Percentiles rank a stretch among this genome's conserved stretches.
Evolutionary conservation across 2,329 filamentous ascomycete genomes (phyloP).

Genomic region (Trichoderma polysporum): DNA sequence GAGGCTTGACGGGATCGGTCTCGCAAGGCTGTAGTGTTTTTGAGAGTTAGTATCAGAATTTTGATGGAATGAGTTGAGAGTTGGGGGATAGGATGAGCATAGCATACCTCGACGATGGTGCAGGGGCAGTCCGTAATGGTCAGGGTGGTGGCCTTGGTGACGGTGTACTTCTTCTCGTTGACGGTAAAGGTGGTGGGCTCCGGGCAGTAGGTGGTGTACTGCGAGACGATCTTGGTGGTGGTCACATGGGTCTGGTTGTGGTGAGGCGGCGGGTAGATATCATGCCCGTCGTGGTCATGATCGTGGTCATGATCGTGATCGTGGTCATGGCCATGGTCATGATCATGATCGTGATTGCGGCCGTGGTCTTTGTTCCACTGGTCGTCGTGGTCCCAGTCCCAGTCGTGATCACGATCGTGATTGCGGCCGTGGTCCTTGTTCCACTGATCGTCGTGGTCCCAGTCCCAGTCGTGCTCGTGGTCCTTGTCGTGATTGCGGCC

Average conservation of each 20-base stretch:
- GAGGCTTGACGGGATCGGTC: not conserved
- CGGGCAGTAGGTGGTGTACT: conserved; percentile 44
- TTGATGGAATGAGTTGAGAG: not conserved
- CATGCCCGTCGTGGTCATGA: not conserved
- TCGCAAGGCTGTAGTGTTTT: conserved; percentile 20
- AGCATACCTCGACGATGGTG: conserved; percentile 40
- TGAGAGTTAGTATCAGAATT: too few relatives aligned
- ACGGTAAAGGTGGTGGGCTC: conserved; percentile 52
- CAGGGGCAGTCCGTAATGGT: conserved; percentile 57
- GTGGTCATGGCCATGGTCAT: not conserved
- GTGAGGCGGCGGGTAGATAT: too few relatives aligned
- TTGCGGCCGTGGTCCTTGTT: not conserved
- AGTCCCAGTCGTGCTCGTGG: not conserved
- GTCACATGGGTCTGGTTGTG: conserved; percentile 30
- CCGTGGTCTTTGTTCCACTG: not conserved
- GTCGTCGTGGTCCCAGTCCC: not conserved
- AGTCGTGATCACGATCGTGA: too few relatives aligned
- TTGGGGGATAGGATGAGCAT: conserved; percentile 22
- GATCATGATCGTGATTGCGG: not conserved
- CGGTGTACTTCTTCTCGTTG: conserved; percentile 52
- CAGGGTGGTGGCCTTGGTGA: conserved; percentile 54
- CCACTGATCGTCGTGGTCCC: not conserved
- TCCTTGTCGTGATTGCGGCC: not conserved
- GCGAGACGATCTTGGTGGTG: conserved; percentile 37
- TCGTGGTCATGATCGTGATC: not conserved